Evolutionary conservation across 2,329 filamentous ascomycete genomes (phyloP).

Genomic region (Aureobasidium sp.): DNA sequence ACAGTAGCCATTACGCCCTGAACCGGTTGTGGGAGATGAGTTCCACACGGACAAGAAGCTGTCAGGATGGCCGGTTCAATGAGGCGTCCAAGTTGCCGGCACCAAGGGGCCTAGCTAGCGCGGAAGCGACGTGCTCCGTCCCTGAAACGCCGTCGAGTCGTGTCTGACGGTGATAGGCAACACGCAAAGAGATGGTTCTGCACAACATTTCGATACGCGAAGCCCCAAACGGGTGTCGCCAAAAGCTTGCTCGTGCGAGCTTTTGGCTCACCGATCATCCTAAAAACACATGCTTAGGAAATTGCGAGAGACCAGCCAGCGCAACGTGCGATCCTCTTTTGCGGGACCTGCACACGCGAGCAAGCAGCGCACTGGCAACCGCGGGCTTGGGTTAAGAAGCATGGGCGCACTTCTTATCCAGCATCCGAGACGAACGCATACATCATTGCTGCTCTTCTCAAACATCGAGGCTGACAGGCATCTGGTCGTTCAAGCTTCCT

Average conservation of each 20-base stretch:
- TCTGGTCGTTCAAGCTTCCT: not conserved
- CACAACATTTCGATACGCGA: conserved; percentile 7
- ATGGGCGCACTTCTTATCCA: not conserved
- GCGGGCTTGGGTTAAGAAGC: not conserved
- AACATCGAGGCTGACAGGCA: not conserved
- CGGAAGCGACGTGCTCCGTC: not conserved
- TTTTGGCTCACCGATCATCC: not conserved
- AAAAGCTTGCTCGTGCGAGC: conserved; percentile 4
- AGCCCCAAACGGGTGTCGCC: conserved; percentile 4
- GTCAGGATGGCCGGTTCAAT: conserved; percentile 7
- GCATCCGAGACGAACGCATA: conserved; percentile 6
- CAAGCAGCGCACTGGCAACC: conserved; percentile 4
- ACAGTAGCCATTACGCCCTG: conserved; percentile 11
- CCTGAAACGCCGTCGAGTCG: conserved; percentile 6
- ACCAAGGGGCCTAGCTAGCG: conserved; percentile 8
- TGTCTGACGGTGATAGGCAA: not conserved
- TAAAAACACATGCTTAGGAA: not conserved
- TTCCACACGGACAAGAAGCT: conserved; percentile 8
- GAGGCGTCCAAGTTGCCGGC: conserved; percentile 4
- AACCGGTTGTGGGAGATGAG: conserved; percentile 12
- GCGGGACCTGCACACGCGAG: not conserved
- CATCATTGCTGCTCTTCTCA: conserved; percentile 3
- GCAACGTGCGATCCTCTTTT: conserved; percentile 3
- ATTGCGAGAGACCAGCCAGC: conserved; percentile 4
- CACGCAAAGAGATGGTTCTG: not conserved